Conservation (phyloP, 495 filamentous ascomycete species). For the Lophiotrema nucula region DNA sequence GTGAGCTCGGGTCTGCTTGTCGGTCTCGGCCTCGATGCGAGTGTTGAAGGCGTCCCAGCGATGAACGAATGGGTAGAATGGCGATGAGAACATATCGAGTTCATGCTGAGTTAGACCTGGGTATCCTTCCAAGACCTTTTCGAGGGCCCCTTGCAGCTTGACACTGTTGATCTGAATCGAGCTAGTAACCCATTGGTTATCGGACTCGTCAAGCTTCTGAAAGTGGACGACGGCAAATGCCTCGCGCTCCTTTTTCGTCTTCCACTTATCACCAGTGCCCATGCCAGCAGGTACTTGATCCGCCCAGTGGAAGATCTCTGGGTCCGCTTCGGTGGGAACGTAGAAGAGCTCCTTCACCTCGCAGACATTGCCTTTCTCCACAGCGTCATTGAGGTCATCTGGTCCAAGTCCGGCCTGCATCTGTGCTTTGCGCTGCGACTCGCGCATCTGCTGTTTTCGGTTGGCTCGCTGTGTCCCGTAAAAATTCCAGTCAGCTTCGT, state of each 20-base stretch:
- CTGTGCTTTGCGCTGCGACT: too few relatives aligned
- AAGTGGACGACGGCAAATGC: not conserved
- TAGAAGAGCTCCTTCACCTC: not conserved
- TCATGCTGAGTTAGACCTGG: constrained; percentile 59
- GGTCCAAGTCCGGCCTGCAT: too few relatives aligned
- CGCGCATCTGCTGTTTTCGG: too few relatives aligned
- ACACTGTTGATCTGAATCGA: constrained; percentile 63
- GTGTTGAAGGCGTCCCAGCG: constrained; percentile 59
- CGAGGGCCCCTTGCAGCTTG: constrained; percentile 54
- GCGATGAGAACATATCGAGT: constrained; percentile 54
- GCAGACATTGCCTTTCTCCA: not conserved
- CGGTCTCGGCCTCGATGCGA: constrained; percentile 8
- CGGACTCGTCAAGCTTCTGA: not conserved
- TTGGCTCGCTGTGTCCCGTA: too few relatives aligned
- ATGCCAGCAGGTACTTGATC: not conserved
- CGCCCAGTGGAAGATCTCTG: not conserved
- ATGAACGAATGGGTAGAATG: constrained; percentile 64
- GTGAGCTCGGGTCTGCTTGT: constrained; percentile 50
- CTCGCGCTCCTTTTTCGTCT: constrained; percentile 14
- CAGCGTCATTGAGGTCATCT: not conserved
- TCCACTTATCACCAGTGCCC: not conserved
- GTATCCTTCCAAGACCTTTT: constrained; percentile 57
- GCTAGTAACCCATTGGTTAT: not conserved
- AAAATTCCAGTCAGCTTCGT: too few relatives aligned
- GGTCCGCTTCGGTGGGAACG: not conserved